Percentiles rank a stretch among this genome's conserved stretches.
Evolutionary conservation across 106 monocot genomes (phyloP).

Genomic region (Cymbidium sinense): DNA sequence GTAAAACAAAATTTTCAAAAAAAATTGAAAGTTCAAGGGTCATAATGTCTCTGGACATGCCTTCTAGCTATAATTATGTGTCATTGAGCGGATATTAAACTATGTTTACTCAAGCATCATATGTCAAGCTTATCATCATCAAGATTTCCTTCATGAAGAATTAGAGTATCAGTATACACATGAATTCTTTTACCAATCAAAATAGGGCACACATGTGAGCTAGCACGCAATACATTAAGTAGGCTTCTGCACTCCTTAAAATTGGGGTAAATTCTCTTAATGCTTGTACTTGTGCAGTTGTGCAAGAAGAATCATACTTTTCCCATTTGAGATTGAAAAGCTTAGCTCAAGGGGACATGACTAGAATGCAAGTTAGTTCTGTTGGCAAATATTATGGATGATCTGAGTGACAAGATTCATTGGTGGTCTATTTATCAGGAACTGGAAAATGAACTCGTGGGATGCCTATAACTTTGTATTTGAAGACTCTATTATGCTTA

Average conservation of each 20-base stretch:
- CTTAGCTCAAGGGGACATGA: constrained; percentile 44
- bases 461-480: constrained; percentile 62
- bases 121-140: constrained; percentile 71
- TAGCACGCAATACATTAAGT: constrained; percentile 75
- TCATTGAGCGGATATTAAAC: constrained; percentile 37
- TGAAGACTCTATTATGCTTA: no score
- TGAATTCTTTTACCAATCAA: constrained; percentile 61
- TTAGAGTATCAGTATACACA: constrained; percentile 54
- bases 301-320: constrained; percentile 54
- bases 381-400: constrained; percentile 69
- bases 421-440: constrained; percentile 88
- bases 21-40: constrained; percentile 93
- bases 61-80: constrained; percentile 70
- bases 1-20: constrained; percentile 68
- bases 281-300: constrained; percentile 57
- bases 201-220: constrained; percentile 87
- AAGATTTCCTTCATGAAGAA: constrained; percentile 70
- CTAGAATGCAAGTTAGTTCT: constrained; percentile 80
- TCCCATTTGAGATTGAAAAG: constrained; percentile 83
- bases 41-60: constrained; percentile 78
- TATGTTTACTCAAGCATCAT: constrained; percentile 49
- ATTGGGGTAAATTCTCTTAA: constrained; percentile 63
- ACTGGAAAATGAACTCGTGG: constrained; percentile 90
- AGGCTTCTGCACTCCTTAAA: constrained; percentile 77
- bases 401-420: constrained; percentile 70